Percentiles rank a stretch among this genome's conserved stretches.
These are phyloP conservation scores for Wilcoxina mikolae DNA, from an alignment of 495 filamentous ascomycete genomes.

Conservation along the genomic window DNA sequence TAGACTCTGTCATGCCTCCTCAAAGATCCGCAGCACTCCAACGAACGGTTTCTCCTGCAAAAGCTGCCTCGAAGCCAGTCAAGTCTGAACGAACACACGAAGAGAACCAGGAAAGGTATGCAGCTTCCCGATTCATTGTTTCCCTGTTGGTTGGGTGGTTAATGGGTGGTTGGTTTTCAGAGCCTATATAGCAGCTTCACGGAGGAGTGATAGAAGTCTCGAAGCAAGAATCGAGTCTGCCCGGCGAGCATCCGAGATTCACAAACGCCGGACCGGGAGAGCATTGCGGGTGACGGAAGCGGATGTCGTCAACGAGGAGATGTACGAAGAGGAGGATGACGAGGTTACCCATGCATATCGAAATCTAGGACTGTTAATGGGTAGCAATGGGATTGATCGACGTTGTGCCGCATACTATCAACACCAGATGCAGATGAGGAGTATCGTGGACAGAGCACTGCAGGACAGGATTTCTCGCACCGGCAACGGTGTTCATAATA, in stretches of 20 bases:
- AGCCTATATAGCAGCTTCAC: slow-evolving; percentile 90
- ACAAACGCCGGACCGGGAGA: slow-evolving; percentile 77
- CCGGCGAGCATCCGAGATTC: slow-evolving; percentile 71
- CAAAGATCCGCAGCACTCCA: slow-evolving; percentile 18
- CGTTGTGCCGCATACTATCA: slow-evolving; percentile 44
- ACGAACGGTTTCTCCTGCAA: not conserved
- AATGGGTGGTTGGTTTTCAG: slow-evolving; percentile 31
- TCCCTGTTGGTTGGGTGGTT: slow-evolving; percentile 3
- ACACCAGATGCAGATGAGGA: slow-evolving; percentile 44
- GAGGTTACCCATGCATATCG: slow-evolving; percentile 39
- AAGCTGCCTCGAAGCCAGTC: slow-evolving; percentile 20
- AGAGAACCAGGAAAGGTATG: slow-evolving; percentile 80
- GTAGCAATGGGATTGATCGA: slow-evolving; percentile 38
- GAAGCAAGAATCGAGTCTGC: slow-evolving; percentile 87
- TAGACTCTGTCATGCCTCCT: slow-evolving; percentile 20
- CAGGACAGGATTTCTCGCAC: slow-evolving; percentile 13
- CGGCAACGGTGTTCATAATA: not conserved
- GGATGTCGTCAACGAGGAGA: slow-evolving; percentile 82
- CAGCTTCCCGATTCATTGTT: not conserved
- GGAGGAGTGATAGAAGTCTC: slow-evolving; percentile 72
- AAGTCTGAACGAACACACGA: slow-evolving; percentile 62
- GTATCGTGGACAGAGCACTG: slow-evolving; percentile 33
- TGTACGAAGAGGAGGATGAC: slow-evolving; percentile 96
- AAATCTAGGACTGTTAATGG: slow-evolving; percentile 41
- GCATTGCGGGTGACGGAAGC: slow-evolving; percentile 69